A percentile compares a stretch with the other conserved stretches of the same genome.
Conservation (phyloP, 345 rosid genomes). For the Syzygium grande region DNA sequence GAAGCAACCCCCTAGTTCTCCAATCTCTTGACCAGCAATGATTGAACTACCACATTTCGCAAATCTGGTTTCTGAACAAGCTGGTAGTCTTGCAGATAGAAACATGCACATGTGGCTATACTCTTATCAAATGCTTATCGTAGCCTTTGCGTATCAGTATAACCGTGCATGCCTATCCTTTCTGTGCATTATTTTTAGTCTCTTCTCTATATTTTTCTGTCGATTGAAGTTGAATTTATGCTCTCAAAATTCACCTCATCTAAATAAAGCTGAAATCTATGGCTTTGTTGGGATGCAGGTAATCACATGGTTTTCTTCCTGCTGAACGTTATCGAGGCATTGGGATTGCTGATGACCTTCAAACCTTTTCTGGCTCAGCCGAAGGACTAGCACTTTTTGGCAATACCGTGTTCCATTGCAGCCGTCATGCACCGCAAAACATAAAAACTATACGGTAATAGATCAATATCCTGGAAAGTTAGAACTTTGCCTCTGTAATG, state of each 20-base stretch:
- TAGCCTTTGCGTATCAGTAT: background rate
- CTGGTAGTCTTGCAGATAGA: background rate
- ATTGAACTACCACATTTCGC: background rate
- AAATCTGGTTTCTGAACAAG: background rate
- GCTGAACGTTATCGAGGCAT: slow-evolving; percentile 27
- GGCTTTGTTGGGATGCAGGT: slow-evolving; percentile 13
- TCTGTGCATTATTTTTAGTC: background rate
- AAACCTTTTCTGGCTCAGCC: slow-evolving; percentile 34
- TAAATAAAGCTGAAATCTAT: background rate
- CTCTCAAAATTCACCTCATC: background rate
- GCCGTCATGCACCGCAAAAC: background rate
- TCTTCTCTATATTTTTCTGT: background rate
- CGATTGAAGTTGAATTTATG: background rate
- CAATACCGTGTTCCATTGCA: background rate
- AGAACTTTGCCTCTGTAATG: background rate
- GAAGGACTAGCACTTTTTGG: background rate
- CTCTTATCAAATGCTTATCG: background rate
- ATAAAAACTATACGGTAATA: background rate
- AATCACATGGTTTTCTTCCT: slow-evolving; percentile 37
- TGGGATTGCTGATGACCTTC: slow-evolving; percentile 42
- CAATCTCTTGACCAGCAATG: background rate
- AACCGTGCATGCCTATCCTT: background rate
- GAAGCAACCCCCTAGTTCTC: background rate
- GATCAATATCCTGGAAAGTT: background rate
- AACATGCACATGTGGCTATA: background rate